phyloP scores from a whole-genome alignment of 805 yeast species.

The Teunomyces barrocoloradensis region DNA sequence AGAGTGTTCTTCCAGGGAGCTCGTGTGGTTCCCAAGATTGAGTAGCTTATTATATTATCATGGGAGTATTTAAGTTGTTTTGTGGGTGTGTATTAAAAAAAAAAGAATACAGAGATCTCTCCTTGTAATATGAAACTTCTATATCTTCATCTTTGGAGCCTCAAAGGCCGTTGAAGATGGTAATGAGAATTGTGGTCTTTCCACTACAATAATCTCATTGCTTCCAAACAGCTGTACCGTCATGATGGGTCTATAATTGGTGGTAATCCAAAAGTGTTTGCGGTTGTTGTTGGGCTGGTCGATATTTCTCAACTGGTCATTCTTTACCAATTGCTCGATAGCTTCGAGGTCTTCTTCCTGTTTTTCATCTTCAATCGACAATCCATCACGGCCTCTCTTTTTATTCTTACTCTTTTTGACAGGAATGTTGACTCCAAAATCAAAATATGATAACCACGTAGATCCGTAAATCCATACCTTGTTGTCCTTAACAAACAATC shows the following conservation, averaged over 20 bases:
- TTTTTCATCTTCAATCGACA: constrained; percentile 31
- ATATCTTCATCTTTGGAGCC: constrained; percentile 52
- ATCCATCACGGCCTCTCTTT: constrained; percentile 46
- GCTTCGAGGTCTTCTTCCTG: constrained; percentile 17
- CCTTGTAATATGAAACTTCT: constrained; percentile 6
- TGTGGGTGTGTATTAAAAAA: neutral
- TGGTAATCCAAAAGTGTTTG: constrained; percentile 69
- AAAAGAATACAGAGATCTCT: neutral
- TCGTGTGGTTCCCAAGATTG: constrained; percentile 41
- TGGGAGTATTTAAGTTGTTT: too few relatives aligned
- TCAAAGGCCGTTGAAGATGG: constrained; percentile 65
- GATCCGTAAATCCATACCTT: constrained; percentile 87
- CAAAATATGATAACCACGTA: constrained; percentile 75
- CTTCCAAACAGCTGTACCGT: constrained; percentile 54
- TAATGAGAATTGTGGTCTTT: constrained; percentile 63
- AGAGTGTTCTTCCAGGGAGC: constrained; percentile 69
- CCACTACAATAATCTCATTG: constrained; percentile 68
- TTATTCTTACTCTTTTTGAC: constrained; percentile 29
- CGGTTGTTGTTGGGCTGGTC: constrained; percentile 1
- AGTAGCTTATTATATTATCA: constrained; percentile 1
- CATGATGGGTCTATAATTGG: constrained; percentile 71
- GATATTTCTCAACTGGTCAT: constrained; percentile 25
- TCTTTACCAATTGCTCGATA: constrained; percentile 27
- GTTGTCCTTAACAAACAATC: constrained; percentile 54
- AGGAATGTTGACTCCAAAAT: constrained; percentile 58